Conservation (phyloP, 192 early-diverging fungal genomes). For the Blastocladiella britannica region DNA sequence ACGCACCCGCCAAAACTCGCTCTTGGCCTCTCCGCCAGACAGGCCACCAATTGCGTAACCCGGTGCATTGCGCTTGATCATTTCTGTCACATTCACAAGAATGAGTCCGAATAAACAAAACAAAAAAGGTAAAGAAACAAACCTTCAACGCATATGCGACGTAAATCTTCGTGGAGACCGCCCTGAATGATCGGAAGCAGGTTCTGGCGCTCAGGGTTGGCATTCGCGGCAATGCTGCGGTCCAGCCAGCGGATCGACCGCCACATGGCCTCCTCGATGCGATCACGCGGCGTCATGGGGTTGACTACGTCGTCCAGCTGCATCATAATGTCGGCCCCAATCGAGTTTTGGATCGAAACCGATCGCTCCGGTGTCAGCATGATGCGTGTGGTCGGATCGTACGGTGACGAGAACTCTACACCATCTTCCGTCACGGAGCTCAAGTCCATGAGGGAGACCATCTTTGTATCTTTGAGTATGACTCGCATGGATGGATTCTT, state of each 20-base stretch:
- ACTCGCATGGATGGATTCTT: no score
- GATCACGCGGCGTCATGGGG: conserved; percentile 48
- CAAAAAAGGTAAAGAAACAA: background rate
- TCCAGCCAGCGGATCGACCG: conserved; percentile 75
- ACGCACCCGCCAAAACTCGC: conserved; percentile 59
- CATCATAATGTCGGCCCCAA: conserved; percentile 81
- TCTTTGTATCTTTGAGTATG: no score
- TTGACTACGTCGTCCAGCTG: conserved; percentile 78
- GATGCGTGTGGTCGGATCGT: conserved; percentile 49
- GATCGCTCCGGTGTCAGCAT: conserved; percentile 72
- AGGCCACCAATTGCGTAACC: conserved; percentile 74
- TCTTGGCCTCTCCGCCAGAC: conserved; percentile 71
- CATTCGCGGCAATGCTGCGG: conserved; percentile 56
- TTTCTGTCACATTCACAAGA: conserved; percentile 24
- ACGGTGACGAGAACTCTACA: conserved; percentile 68
- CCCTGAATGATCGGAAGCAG: conserved; percentile 80
- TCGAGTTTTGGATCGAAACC: conserved; percentile 63
- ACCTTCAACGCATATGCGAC: conserved; percentile 43
- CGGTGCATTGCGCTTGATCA: conserved; percentile 55
- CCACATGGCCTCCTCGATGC: conserved; percentile 78
- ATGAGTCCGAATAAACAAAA: conserved; percentile 2
- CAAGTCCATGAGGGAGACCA: conserved; percentile 69
- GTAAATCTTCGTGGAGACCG: conserved; percentile 44
- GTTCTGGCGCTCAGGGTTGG: conserved; percentile 47
- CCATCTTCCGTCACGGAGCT: conserved; percentile 67